Base-by-base conservation (phyloP, 352 stramenopile species). In the Phytophthora ramorum region DNA sequence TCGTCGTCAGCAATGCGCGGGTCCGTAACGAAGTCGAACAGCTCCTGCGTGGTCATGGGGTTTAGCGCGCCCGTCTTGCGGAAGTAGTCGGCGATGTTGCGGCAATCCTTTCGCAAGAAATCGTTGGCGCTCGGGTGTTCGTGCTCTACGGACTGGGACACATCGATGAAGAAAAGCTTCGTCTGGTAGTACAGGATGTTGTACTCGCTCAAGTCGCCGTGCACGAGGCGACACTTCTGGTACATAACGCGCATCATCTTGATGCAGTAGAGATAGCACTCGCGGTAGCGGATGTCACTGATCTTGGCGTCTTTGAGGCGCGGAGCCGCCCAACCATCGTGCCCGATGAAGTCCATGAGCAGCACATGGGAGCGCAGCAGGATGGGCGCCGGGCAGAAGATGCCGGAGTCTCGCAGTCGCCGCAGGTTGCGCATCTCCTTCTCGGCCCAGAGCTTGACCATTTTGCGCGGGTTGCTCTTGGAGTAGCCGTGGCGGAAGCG, bases 371-470 rank as follows among this genome's bases (percentile, higher is more conserved):
- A 93, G 55, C 98, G 98, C 46, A 99, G 83, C 49, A 99, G 78
- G 58, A 99, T 89, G 4, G 97, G 97, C 34, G 79, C 63, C 0
- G 98, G 97, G 47, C 85, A 98, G 17, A 81, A 83, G 51, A 99
- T 97, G 34, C 91, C 94, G 2, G 95, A 90, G 17, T 91, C 83
- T 34, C 86, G 77, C 22, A 99, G 89, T 0, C 98, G 86, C 17
- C 93, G 91, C 52, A 99, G 92, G 70, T 99, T 99, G 44, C 97
- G 87, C 87, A 99, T 98, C 82, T 99, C 98, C 77, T 99, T 99
- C 79, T 99, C 97, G 5, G 98, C 97, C 98, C 98, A 99, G 19
- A 99, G 84, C 75, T 99, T 99, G 63, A 99, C 97, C 98, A 99
- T 99, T 80, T 99, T 99, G 41, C 97, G 92, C 10, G 98, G 97